Base-by-base conservation (phyloP, 768 basidiomycete genomes). In the Chalciporus pseudorubinellus region DNA sequence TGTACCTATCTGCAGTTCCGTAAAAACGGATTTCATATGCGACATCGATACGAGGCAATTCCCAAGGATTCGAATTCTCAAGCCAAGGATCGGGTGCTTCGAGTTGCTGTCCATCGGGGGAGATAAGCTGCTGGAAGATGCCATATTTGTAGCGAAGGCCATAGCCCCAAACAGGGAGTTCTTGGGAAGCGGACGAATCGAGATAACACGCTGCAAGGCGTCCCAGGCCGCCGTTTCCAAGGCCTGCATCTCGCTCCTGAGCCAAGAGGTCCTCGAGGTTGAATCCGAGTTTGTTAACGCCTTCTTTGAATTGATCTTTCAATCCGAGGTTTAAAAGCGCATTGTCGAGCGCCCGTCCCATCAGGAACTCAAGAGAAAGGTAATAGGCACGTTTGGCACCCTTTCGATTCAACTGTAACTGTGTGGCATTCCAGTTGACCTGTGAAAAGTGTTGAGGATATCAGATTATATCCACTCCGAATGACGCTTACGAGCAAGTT, bases 201-300 rank as follows among this genome's bases (percentile, higher is more conserved):
- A 97, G 83, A 67, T 98, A 99, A 73, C 97, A 99, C 1, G 97
- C 95, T 1, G 97, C 97, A 40, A 99, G 82, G 26, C 95, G 89
- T 0, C 97, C 95, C 9, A 98, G 80, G 51, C 95, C 95, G 57
- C 95, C 95, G 67, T 98, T 97, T 6, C 95, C 97, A 11, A 98
- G 79, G 8, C 83, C 95, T 1, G 95, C 94, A 63, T 99, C 97
- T 44, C 95, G 85, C 68, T 98, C 95, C 62, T 87, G 76, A 41
- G 87, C 89, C 46, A 97, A 74, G 40, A 95, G 72, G 61, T 95
- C 92, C 68, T 94, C 92, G 55, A 95, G 79, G 65, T 76, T 83
- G 74, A 98, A 99, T 2, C 97, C 95, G 55, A 99, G 89, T 53
- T 82, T 75, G 21, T 82, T 63, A 46, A 91, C 70, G 10, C 88